Base-by-base conservation (phyloP, 495 filamentous ascomycete species). In the Penicillium manginii region DNA sequence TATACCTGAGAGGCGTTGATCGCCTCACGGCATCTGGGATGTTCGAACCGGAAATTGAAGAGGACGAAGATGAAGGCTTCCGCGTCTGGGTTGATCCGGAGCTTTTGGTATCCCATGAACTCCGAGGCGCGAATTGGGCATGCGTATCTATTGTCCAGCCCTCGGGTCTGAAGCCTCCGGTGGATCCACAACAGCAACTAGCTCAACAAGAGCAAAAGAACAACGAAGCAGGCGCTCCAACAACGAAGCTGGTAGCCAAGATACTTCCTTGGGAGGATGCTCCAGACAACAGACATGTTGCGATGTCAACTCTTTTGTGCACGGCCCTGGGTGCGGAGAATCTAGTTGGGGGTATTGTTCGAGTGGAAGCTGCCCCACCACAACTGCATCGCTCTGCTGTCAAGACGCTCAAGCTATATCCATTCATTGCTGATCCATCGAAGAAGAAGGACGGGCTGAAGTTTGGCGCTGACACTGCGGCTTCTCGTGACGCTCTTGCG, bases 391-490 rank as follows among this genome's bases (percentile, higher is more conserved):
- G 81, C 55, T 83, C 79, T 23, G 73, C 78, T 1, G 74, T 83
- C 18, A 77, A 79, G 59, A 64, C 63, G 37, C 67, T 98, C 17
- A 94, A 89, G 58, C 73, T 98, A 0, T 90, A 86, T 61, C 96
- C 94, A 0, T 96, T 97, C 61, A 73, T 83, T 9, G 73, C 79
- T 2, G 73, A 83, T 26, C 70, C 73, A 2, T 69, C 77, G 15
- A 84, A 82, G 52, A 73, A 82, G 21, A 77, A 77, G 15, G 81
- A 84, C 37, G 88, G 90, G 0, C 75, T 98, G 18, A 92, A 88
- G 66, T 97, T 97, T 67, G 96, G 96, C 5, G 90, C 91, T 7
- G 91, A 96, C 57, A 89, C 90, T 8, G 90, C 89, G 54, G 82
- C 85, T 9, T 88, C 92, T 61, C 77, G 83, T 45, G 87, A 92